Base-by-base conservation (phyloP, 768 basidiomycete genomes). In the Tricholoma bakamatsutake region DNA sequence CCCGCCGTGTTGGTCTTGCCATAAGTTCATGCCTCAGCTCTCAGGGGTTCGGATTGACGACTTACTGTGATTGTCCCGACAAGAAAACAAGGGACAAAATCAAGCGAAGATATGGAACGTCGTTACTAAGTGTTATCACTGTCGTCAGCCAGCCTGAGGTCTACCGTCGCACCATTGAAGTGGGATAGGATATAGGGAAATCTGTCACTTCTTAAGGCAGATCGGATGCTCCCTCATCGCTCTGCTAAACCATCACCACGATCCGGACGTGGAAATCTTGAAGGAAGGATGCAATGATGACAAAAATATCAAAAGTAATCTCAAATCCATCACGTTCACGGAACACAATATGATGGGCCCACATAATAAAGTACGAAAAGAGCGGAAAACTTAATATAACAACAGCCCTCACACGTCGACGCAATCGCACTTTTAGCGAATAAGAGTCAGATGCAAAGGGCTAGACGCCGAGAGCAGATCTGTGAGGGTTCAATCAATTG, bases 371-470 rank as follows among this genome's bases (percentile, higher is more conserved):
- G 64, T 64, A 72, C 71, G 72, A 73, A 73, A 73, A 64, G 60
- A 70, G 66, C 73, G 72, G 71, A 69, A 43, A 64, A 56, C 13
- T 55, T 59, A 54, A 54, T 55, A 53, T 55, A 47, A 46, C 62
- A 62, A 64, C 67, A 50, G n/a, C 62, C 62, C 55, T 35, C 47
- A 56, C 58, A 60, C 66, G 63, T 71, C 74, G 73, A 73, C 68
- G 69, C 55, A 71, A 75, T 73, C 73, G 73, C 73, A 73, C 71
- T 64, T 69, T 69, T 57, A 17, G 17, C 17, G 40, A 42, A 42
- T 42, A 42, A 42, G 18, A 21, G 17, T 24, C 6, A 18, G 17
- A 6, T 17, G 15, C 4, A 42, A 9, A 42, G 17, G 28, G 31
- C 52, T 43, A 18, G 15, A 39, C 5, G 37, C 37, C 5, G 37